Evolutionary conservation across 176 grass and related monocot species (phyloP).

Genomic region (Ampelocalamus luodianensis): DNA sequence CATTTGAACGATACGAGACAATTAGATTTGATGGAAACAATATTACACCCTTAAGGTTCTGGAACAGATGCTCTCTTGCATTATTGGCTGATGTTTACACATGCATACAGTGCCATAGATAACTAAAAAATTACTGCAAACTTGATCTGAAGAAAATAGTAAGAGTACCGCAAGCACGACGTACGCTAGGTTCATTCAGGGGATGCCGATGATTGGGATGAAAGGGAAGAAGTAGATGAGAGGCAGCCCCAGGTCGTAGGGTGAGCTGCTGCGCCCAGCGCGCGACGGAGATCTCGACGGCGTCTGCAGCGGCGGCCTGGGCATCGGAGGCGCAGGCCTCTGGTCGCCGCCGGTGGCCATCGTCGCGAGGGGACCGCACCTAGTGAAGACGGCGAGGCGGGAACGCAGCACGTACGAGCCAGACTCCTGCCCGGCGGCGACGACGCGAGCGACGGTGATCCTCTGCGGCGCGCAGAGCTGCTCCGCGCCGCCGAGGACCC

Average conservation of each 20-base stretch:
- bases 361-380: neutral
- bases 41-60: neutral
- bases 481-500: constrained; percentile 49
- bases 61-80: neutral
- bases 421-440: neutral
- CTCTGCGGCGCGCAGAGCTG: constrained; percentile 49
- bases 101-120: neutral
- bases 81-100: neutral
- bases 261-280: neutral
- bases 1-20: neutral
- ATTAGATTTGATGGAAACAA: neutral
- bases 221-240: constrained; percentile 61
- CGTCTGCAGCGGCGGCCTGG: neutral
- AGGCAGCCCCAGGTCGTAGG: constrained; percentile 33
- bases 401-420: constrained; percentile 41
- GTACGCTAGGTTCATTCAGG: neutral
- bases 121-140: neutral
- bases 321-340: neutral
- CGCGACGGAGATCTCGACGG: neutral
- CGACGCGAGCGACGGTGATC: constrained; percentile 40
- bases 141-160: neutral
- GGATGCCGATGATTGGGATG: constrained; percentile 59
- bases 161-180: neutral
- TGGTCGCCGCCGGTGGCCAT: neutral
- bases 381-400: constrained; percentile 46